A percentile compares a stretch with the other conserved stretches of the same genome.
phyloP scores from a whole-genome alignment of 768 basidiomycete species.

The Botryobasidium botryosum region DNA sequence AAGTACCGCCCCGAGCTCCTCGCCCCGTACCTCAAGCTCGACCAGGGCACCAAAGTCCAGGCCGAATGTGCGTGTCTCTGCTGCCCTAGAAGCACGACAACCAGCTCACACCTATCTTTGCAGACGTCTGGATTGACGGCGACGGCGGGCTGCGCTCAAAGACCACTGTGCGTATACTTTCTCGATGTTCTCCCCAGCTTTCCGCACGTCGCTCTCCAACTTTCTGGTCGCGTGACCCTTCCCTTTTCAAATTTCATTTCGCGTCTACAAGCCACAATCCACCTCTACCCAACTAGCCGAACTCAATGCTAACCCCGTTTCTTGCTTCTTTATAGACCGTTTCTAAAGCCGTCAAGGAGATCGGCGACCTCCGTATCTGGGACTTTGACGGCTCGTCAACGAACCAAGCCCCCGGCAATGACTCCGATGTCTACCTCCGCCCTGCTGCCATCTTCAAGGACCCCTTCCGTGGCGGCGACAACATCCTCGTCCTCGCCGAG shows the following conservation, averaged over 20 bases:
- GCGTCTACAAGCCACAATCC: background rate
- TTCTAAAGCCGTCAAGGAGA: slow-evolving; percentile 67
- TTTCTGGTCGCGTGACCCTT: too few species aligned
- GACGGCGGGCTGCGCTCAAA: slow-evolving; percentile 89
- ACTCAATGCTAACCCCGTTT: slow-evolving; percentile 7
- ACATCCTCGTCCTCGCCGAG: slow-evolving; percentile 92
- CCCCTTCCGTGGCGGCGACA: slow-evolving; percentile 97
- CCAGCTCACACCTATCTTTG: slow-evolving; percentile 7
- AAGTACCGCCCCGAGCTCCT: slow-evolving; percentile 69
- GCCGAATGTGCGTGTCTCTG: slow-evolving; percentile 54
- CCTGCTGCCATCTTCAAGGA: slow-evolving; percentile 97
- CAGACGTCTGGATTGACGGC: slow-evolving; percentile 98
- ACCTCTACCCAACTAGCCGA: background rate
- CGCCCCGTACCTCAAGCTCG: slow-evolving; percentile 72
- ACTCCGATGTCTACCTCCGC: slow-evolving; percentile 97
- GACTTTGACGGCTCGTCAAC: slow-evolving; percentile 98
- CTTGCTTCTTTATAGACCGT: slow-evolving; percentile 44
- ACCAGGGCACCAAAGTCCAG: slow-evolving; percentile 84
- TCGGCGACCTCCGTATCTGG: slow-evolving; percentile 89
- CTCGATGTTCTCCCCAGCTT: background rate
- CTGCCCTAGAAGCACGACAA: background rate
- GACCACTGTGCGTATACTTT: slow-evolving; percentile 52
- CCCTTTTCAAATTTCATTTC: too few species aligned
- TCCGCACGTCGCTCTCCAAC: background rate
- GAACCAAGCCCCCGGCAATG: slow-evolving; percentile 86